phyloP scores from a whole-genome alignment of 2,329 filamentous ascomycete species.

The Exophiala lecanii-corni region DNA sequence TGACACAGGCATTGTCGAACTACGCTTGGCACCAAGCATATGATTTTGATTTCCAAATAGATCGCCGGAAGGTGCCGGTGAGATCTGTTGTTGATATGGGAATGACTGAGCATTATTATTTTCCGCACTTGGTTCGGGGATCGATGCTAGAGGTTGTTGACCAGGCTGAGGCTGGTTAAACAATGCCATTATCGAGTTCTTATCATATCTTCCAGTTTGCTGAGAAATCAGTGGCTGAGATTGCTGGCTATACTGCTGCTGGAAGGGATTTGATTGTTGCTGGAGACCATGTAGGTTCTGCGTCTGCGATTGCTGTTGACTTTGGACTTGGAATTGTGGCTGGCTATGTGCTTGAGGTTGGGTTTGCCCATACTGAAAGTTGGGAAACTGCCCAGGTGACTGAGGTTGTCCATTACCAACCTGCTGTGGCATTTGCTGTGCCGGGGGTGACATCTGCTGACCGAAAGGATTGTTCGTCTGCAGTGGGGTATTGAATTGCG shows the following conservation, averaged over 20 bases:
- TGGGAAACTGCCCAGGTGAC: constrained; percentile 10
- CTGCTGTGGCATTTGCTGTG: constrained; percentile 21
- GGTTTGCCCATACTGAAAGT: constrained; percentile 22
- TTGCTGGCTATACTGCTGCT: constrained; percentile 20
- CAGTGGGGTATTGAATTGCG: constrained; percentile 26
- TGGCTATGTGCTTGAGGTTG: constrained; percentile 10
- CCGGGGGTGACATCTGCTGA: constrained; percentile 8
- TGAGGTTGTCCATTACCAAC: not conserved
- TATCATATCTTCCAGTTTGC: constrained; percentile 42
- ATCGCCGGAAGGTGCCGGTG: constrained; percentile 22
- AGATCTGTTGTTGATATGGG: constrained; percentile 17
- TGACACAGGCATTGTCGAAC: constrained; percentile 31
- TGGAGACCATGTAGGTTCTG: not conserved
- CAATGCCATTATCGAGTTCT: constrained; percentile 43
- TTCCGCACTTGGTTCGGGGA: constrained; percentile 30
- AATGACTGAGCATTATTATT: constrained; percentile 14
- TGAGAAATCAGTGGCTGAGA: constrained; percentile 33
- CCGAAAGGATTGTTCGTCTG: constrained; percentile 21
- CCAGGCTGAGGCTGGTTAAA: constrained; percentile 39
- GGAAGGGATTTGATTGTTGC: constrained; percentile 13
- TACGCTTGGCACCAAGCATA: constrained; percentile 30
- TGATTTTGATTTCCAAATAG: constrained; percentile 16
- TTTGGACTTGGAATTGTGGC: constrained; percentile 11
- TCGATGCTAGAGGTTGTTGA: constrained; percentile 27
- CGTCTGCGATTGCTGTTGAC: constrained; percentile 2